phyloP scores from a whole-genome alignment of 164 flowering plant species.

The Chloranthus sessilifolius region DNA sequence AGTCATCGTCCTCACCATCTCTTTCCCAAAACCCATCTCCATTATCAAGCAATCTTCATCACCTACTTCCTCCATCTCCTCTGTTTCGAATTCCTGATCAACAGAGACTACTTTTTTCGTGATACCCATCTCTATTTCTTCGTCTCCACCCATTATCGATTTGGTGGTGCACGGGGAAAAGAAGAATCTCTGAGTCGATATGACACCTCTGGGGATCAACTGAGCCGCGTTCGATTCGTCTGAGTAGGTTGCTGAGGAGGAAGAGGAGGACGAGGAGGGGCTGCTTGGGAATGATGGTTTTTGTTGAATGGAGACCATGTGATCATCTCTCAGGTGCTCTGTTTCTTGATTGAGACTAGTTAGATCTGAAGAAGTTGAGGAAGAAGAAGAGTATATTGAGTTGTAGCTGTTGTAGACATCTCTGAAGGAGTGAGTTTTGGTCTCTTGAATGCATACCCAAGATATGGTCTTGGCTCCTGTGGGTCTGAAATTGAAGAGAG shows the following conservation, averaged over 20 bases:
- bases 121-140: background rate
- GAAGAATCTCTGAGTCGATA: slow-evolving; percentile 15
- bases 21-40: slow-evolving; percentile 19
- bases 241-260: slow-evolving; percentile 1
- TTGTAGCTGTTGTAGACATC: slow-evolving; percentile 17
- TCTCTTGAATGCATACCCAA: slow-evolving; percentile 16
- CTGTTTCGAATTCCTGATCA: slow-evolving; percentile 1
- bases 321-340: background rate
- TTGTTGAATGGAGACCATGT: background rate
- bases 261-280: slow-evolving; percentile 7
- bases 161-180: slow-evolving; percentile 17
- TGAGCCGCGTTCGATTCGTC: background rate
- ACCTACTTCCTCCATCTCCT: background rate
- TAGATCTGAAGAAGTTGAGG: slow-evolving; percentile 8
- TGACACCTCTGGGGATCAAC: background rate
- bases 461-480: slow-evolving; percentile 9
- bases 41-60: background rate
- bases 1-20: slow-evolving; percentile 39
- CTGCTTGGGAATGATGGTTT: background rate
- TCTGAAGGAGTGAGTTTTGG: slow-evolving; percentile 18
- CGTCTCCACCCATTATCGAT: slow-evolving; percentile 11
- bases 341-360: slow-evolving; percentile 9
- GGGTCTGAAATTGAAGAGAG: slow-evolving; percentile 9
- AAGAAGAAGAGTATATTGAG: slow-evolving; percentile 9
- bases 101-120: background rate